Conservation (phyloP, 225 moss, liverwort and hornwort species). For the Lunularia cruciata region DNA sequence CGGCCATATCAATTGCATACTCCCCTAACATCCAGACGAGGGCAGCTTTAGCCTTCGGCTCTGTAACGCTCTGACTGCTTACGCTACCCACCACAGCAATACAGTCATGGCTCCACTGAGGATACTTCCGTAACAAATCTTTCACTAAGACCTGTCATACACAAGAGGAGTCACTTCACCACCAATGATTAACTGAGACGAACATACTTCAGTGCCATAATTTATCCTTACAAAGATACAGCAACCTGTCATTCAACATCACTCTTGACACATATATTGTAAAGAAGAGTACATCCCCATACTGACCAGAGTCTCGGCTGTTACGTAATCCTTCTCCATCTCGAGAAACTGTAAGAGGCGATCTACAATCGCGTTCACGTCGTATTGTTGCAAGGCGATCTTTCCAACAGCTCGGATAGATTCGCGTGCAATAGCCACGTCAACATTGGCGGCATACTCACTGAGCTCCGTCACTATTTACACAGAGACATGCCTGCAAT, state of each 20-base stretch:
- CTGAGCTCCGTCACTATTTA: constrained; percentile 95
- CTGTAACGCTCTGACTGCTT: constrained; percentile 87
- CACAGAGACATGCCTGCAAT: constrained; percentile 54
- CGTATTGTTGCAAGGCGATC: constrained; percentile 97
- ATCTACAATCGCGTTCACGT: constrained; percentile 96
- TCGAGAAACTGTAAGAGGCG: constrained; percentile 93
- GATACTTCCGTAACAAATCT: constrained; percentile 95
- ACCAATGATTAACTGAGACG: too few species aligned
- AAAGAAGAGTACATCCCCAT: too few species aligned
- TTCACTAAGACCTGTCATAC: constrained; percentile 79
- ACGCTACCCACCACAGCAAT: constrained; percentile 97
- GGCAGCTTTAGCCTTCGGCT: constrained; percentile 93
- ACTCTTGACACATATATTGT: too few species aligned
- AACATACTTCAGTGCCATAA: too few species aligned
- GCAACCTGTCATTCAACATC: too few species aligned
- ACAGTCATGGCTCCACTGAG: constrained; percentile 99
- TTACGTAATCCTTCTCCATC: constrained; percentile 99
- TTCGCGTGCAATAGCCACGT: constrained; percentile 90
- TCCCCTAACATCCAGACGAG: constrained; percentile 98
- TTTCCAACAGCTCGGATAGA: constrained; percentile 99
- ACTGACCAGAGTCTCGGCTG: constrained; percentile 93
- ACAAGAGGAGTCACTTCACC: not conserved
- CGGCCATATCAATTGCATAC: constrained; percentile 94
- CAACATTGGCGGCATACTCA: constrained; percentile 95
- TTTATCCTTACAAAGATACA: too few species aligned